Conservation (phyloP, 441 rosid species). For the Eruca vesicaria region DNA sequence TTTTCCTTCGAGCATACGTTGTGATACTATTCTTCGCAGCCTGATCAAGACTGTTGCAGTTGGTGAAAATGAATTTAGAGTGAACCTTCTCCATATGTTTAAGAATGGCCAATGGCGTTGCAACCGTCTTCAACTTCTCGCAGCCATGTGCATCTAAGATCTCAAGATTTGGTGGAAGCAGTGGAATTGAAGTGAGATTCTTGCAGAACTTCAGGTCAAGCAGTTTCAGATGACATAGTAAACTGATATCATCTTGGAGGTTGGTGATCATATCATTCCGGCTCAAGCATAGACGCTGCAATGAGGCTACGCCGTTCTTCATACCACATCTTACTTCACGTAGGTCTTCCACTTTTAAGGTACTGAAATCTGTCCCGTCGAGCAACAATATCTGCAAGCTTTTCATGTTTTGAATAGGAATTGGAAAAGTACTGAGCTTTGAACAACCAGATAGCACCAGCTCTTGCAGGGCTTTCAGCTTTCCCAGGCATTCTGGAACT, state of each 20-base stretch:
- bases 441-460: too few relatives aligned
- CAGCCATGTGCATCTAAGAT: too few relatives aligned
- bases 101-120: not conserved
- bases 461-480: too few relatives aligned
- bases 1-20: slow-evolving; percentile 7
- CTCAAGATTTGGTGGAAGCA: slow-evolving; percentile 26
- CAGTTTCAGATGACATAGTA: not conserved
- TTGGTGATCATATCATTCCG: slow-evolving; percentile 5
- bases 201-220: slow-evolving; percentile 20
- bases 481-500: slow-evolving; percentile 24
- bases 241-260: slow-evolving; percentile 9
- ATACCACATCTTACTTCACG: not conserved
- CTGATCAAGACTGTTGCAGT: slow-evolving; percentile 22
- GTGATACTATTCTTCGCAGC: slow-evolving; percentile 18
- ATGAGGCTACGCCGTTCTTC: not conserved
- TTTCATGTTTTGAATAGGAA: slow-evolving; percentile 17
- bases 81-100: not conserved
- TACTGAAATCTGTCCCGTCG: not conserved
- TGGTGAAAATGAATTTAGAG: too few relatives aligned
- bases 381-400: slow-evolving; percentile 16
- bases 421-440: slow-evolving; percentile 19
- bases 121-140: slow-evolving; percentile 15
- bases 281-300: slow-evolving; percentile 22
- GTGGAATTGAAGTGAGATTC: slow-evolving; percentile 9
- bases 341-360: not conserved